Evolutionary conservation across 2,329 filamentous ascomycete genomes (phyloP).

Genomic region (Pseudocercospora fuligena): DNA sequence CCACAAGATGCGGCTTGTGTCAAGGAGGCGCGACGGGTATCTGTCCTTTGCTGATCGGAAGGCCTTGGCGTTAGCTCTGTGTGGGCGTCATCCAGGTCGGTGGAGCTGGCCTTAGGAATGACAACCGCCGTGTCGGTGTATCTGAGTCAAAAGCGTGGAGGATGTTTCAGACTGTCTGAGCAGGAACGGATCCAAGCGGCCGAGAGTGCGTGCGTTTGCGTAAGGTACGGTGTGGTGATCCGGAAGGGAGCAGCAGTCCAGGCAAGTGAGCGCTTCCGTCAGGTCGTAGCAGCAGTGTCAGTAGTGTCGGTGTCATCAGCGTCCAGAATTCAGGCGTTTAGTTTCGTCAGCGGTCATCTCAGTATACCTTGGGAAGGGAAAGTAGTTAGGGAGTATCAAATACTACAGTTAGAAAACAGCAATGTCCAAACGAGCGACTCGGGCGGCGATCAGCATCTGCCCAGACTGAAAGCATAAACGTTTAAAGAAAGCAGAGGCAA

Average conservation of each 20-base stretch:
- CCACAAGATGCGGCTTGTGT: constrained; percentile 32
- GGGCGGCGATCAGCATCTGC: constrained; percentile 30
- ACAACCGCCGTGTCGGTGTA: constrained; percentile 33
- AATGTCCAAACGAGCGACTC: constrained; percentile 22
- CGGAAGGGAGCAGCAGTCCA: background rate
- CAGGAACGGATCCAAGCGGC: constrained; percentile 18
- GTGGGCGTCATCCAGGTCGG: constrained; percentile 38
- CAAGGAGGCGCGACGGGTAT: constrained; percentile 29
- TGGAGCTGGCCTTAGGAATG: constrained; percentile 37
- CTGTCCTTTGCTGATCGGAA: constrained; percentile 29
- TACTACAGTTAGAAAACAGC: constrained; percentile 21
- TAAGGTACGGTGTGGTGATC: constrained; percentile 12
- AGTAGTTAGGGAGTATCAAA: constrained; percentile 17
- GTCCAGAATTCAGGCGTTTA: constrained; percentile 1
- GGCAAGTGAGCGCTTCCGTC: background rate
- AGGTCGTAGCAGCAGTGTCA: constrained; percentile 1
- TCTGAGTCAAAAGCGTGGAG: constrained; percentile 35
- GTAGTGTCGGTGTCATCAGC: constrained; percentile 7
- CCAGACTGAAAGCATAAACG: constrained; percentile 21
- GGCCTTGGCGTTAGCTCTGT: constrained; percentile 28
- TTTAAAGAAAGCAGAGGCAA: constrained; percentile 15
- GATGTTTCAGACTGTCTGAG: constrained; percentile 30
- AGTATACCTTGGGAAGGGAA: background rate
- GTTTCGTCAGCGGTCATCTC: background rate
- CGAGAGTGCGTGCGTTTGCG: constrained; percentile 22